These are phyloP conservation scores for Dendrobium chrysotoxum DNA, from an alignment of 106 monocot species.

Conservation along the genomic window DNA sequence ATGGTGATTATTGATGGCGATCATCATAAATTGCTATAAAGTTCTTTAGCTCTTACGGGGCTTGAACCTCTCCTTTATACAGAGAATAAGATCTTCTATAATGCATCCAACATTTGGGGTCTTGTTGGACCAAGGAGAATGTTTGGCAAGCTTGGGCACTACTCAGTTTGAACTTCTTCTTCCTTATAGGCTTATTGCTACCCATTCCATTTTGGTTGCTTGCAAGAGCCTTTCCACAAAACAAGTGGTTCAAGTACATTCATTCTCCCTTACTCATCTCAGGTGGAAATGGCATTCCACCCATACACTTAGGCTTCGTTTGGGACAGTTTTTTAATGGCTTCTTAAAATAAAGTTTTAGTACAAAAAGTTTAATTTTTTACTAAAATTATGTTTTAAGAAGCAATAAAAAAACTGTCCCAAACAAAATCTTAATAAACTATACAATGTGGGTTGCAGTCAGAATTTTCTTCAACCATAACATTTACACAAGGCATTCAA, in stretches of 20 bases:
- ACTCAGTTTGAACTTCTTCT: constrained; percentile 46
- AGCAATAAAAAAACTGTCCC: no score
- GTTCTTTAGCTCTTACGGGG: no score
- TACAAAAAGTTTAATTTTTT: no score
- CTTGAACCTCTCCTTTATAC: no score
- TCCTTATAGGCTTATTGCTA: constrained; percentile 53
- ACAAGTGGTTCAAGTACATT: constrained; percentile 47
- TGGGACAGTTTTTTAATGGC: no score
- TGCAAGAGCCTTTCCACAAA: constrained; percentile 38
- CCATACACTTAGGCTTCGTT: constrained; percentile 51
- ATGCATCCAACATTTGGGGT: constrained; percentile 74
- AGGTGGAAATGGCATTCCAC: constrained; percentile 49
- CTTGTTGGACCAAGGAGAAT: constrained; percentile 66
- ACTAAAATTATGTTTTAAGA: no score
- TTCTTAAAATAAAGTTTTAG: no score
- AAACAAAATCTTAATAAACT: constrained; percentile 35
- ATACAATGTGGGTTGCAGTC: constrained; percentile 51
- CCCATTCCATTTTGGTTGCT: constrained; percentile 69
- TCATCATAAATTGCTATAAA: no score
- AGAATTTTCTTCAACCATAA: constrained; percentile 64
- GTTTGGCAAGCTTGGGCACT: constrained; percentile 51
- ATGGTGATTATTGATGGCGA: no score
- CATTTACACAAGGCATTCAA: constrained; percentile 25
- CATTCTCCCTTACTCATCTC: constrained; percentile 65
- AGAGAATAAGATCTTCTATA: constrained; percentile 44